Percentiles rank a stretch among this genome's conserved stretches.
Evolutionary conservation across 768 basidiomycete genomes (phyloP).

Genomic region (Amanita rimosa): DNA sequence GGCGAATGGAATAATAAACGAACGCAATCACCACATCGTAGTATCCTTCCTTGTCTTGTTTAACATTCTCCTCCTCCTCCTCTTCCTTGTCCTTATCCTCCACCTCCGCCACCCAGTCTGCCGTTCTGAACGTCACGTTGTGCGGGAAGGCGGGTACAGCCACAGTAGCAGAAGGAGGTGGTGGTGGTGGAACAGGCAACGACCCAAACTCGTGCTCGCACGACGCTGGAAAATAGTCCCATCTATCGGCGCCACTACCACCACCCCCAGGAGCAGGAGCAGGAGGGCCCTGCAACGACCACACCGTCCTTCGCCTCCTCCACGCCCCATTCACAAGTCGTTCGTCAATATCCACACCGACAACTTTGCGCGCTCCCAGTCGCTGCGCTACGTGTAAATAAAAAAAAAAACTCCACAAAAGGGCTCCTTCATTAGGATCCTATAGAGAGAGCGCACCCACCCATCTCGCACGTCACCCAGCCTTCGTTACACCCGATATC

Average conservation of each 20-base stretch:
- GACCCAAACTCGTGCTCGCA: constrained; percentile 68
- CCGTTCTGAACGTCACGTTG: constrained; percentile 61
- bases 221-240: constrained; percentile 65
- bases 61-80: constrained; percentile 29
- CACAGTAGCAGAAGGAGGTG: constrained; percentile 20
- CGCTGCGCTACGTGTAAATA: too few relatives aligned
- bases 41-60: too few relatives aligned
- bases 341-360: constrained; percentile 82
- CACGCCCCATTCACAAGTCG: constrained; percentile 66
- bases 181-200: constrained; percentile 65
- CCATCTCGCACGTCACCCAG: constrained; percentile 79
- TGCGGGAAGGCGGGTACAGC: constrained; percentile 47
- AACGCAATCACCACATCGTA: constrained; percentile 81
- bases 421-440: too few relatives aligned
- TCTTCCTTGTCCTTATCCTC: constrained; percentile 42
- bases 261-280: too few relatives aligned
- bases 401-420: too few relatives aligned
- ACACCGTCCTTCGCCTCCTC: constrained; percentile 55
- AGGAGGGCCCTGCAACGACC: constrained; percentile 59
- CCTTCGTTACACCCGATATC: constrained; percentile 89
- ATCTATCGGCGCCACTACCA: background rate
- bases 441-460: too few relatives aligned
- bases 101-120: constrained; percentile 59
- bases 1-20: background rate
- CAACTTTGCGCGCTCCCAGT: constrained; percentile 49